Conservation (phyloP, 139 green algal genomes). For the Chlamydomonas incerta region DNA sequence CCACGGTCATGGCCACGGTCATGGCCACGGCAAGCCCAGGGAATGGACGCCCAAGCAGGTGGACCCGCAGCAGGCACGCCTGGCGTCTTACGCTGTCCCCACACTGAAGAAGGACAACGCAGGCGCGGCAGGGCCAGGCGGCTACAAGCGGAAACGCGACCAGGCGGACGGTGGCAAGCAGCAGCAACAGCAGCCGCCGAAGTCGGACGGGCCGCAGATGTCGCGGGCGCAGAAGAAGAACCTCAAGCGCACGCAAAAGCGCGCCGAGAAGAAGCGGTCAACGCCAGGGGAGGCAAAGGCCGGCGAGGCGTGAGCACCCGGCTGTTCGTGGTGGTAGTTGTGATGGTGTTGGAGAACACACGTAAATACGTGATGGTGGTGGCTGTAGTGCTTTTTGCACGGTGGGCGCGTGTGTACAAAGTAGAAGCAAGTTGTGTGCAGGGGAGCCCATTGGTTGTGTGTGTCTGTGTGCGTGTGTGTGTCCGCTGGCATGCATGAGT, state of each 20-base stretch:
- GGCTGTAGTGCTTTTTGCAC: too few species aligned
- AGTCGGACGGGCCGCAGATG: slow-evolving; percentile 45
- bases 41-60: neutral
- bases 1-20: too few species aligned
- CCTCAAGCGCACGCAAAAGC: slow-evolving; percentile 69
- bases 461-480: too few species aligned
- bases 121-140: neutral
- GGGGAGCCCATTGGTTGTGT: too few species aligned
- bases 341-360: too few species aligned
- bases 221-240: slow-evolving; percentile 84
- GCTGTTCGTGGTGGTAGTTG: too few species aligned
- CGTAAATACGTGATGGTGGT: too few species aligned
- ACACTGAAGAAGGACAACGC: slow-evolving; percentile 45
- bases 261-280: slow-evolving; percentile 45
- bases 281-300: neutral
- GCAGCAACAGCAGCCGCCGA: neutral
- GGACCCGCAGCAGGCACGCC: slow-evolving; percentile 54
- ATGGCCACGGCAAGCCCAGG: neutral
- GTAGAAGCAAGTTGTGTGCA: too few species aligned
- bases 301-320: too few species aligned
- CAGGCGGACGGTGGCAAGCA: neutral
- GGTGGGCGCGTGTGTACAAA: too few species aligned
- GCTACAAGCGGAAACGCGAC: slow-evolving; percentile 40
- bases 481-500: too few species aligned
- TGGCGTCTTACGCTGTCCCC: slow-evolving; percentile 68